Evolutionary conservation across 306 rosid species (phyloP).

Genomic region (Gastrolobium bilobum): DNA sequence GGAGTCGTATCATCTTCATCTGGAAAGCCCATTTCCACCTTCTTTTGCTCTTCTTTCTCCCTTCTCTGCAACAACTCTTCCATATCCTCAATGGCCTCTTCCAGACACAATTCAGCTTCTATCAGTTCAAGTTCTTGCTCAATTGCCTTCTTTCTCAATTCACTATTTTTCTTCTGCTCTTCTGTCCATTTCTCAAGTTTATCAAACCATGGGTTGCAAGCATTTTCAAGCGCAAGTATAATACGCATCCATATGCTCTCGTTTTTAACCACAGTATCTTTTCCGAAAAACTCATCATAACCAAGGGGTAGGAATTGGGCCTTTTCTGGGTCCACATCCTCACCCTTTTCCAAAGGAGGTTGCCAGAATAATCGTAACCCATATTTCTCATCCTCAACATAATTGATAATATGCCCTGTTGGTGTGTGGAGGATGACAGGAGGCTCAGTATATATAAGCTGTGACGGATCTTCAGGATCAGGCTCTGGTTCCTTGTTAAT

Average conservation of each 20-base stretch:
- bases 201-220: slow-evolving; percentile 61
- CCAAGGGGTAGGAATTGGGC: slow-evolving; percentile 82
- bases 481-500: slow-evolving; percentile 87
- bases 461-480: slow-evolving; percentile 91
- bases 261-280: slow-evolving; percentile 32
- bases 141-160: slow-evolving; percentile 60
- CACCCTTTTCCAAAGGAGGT: slow-evolving; percentile 73
- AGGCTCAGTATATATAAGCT: slow-evolving; percentile 71
- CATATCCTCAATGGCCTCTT: slow-evolving; percentile 79
- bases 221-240: slow-evolving; percentile 61
- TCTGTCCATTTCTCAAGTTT: slow-evolving; percentile 74
- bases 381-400: slow-evolving; percentile 77
- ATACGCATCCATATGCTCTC: slow-evolving; percentile 53
- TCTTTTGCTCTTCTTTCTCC: slow-evolving; percentile 82
- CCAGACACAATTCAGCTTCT: slow-evolving; percentile 79
- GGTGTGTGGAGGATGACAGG: slow-evolving; percentile 92
- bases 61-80: slow-evolving; percentile 66
- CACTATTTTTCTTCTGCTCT: slow-evolving; percentile 68
- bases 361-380: slow-evolving; percentile 94
- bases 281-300: slow-evolving; percentile 84
- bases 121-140: slow-evolving; percentile 74
- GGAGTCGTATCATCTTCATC: slow-evolving; percentile 62
- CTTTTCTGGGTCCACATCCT: slow-evolving; percentile 77
- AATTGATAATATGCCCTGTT: slow-evolving; percentile 81
- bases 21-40: slow-evolving; percentile 62